Conservation (phyloP, 1,284 basidiomycete genomes). For the Termitomyces sp. region DNA sequence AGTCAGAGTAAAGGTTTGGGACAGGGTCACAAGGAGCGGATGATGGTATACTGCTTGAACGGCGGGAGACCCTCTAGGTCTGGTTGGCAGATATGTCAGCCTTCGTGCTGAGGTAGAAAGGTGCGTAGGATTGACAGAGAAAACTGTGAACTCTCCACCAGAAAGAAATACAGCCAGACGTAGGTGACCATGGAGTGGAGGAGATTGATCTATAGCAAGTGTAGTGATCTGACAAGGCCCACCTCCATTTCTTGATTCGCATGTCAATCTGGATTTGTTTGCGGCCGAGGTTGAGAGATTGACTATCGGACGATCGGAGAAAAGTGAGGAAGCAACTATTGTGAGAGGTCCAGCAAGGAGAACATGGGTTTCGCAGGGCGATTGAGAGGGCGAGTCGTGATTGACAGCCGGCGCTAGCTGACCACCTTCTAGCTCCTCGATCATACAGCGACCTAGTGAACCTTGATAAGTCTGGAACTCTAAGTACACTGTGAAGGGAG, state of each 20-base stretch:
- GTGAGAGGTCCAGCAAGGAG: conserved; percentile 39
- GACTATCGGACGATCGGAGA: conserved; percentile 23
- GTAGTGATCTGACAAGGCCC: conserved; percentile 44
- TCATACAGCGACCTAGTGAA: conserved; percentile 49
- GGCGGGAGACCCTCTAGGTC: conserved; percentile 39
- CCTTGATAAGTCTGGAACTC: conserved; percentile 5
- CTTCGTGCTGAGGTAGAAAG: conserved; percentile 38
- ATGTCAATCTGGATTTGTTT: conserved; percentile 27
- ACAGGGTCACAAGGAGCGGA: conserved; percentile 67
- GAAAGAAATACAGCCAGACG: conserved; percentile 61
- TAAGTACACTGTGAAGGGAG: background rate
- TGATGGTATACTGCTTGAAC: conserved; percentile 71
- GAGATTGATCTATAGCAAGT: conserved; percentile 67
- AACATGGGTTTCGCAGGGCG: conserved; percentile 29
- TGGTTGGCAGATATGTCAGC: conserved; percentile 45
- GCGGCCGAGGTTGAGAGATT: conserved; percentile 21
- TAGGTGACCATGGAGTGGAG: conserved; percentile 38
- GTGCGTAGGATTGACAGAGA: conserved; percentile 43
- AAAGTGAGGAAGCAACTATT: conserved; percentile 34
- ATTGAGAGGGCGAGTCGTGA: conserved; percentile 2
- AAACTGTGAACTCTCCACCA: conserved; percentile 61
- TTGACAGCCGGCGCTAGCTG: background rate
- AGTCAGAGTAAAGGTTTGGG: conserved; percentile 59
- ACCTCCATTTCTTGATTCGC: conserved; percentile 23
- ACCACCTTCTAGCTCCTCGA: conserved; percentile 31